Conservation (phyloP, 805 yeast species). For the Limtongozyma cylindracea region DNA sequence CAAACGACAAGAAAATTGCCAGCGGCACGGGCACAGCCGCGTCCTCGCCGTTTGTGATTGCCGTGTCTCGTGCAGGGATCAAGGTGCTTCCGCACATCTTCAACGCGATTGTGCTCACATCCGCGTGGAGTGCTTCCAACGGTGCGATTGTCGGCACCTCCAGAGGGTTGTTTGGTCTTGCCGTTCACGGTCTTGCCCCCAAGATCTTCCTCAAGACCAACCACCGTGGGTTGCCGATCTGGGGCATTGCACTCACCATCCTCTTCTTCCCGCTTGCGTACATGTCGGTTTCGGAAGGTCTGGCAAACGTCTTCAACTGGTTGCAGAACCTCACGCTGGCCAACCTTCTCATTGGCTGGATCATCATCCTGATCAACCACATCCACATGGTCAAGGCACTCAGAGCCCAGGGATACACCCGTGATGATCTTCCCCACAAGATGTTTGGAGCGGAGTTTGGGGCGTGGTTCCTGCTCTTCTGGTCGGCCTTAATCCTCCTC, state of each 20-base stretch:
- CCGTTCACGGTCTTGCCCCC: background rate
- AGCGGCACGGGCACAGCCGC: background rate
- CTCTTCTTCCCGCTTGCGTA: no score
- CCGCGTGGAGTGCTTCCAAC: background rate
- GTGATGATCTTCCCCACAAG: background rate
- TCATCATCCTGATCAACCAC: background rate
- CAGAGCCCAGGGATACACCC: background rate
- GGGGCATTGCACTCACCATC: background rate
- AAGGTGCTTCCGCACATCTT: background rate
- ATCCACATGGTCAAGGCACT: background rate
- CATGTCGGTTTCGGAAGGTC: no score
- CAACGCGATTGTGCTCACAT: background rate
- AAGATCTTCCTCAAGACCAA: background rate
- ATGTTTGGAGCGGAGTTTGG: background rate
- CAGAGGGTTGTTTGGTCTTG: background rate
- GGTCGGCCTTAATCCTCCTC: background rate
- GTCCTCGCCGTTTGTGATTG: background rate
- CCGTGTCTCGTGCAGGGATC: background rate
- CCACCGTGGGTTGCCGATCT: background rate
- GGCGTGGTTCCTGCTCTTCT: background rate
- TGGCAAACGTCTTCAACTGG: background rate
- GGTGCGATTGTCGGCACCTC: background rate
- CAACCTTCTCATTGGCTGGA: background rate
- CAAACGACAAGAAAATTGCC: constrained; percentile 5
- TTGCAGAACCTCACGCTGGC: background rate